Conservation (phyloP, 805 yeast genomes). For the Yarrowia hollandica region DNA sequence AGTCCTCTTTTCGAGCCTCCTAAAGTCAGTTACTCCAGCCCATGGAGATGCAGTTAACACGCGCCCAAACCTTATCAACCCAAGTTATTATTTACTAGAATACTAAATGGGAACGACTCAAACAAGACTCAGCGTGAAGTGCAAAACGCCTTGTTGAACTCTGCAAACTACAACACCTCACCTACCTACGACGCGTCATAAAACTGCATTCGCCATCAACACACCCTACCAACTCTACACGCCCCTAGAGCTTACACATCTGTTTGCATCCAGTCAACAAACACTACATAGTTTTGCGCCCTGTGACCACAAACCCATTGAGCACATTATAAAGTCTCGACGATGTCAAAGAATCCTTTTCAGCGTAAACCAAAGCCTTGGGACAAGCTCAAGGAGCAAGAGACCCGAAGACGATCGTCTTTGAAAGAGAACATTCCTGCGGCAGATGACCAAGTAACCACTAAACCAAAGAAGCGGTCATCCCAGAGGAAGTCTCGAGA, state of each 20-base stretch:
- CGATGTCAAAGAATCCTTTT: conserved; percentile 11
- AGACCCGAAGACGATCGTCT: conserved; percentile 3
- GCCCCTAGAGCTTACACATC: neutral
- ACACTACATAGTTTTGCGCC: neutral
- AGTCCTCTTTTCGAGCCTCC: neutral
- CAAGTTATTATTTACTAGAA: conserved; percentile 9
- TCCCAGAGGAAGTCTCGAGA: neutral
- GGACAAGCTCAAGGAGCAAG: conserved; percentile 25
- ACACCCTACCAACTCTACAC: neutral
- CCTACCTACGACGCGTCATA: neutral
- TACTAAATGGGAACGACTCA: conserved; percentile 12
- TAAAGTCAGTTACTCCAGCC: neutral
- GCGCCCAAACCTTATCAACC: conserved; percentile 14
- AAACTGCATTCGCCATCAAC: neutral
- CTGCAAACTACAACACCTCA: neutral
- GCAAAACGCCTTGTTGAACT: neutral
- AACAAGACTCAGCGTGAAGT: neutral
- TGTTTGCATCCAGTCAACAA: neutral
- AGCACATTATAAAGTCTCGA: neutral
- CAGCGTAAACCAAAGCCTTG: conserved; percentile 22
- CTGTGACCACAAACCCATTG: neutral
- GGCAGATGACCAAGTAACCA: neutral
- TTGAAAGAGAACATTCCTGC: neutral
- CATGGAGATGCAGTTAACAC: conserved; percentile 1
- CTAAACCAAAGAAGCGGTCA: neutral